Evolutionary conservation across 805 yeast genomes (phyloP).

Genomic region (Komagataella mondaviorum): DNA sequence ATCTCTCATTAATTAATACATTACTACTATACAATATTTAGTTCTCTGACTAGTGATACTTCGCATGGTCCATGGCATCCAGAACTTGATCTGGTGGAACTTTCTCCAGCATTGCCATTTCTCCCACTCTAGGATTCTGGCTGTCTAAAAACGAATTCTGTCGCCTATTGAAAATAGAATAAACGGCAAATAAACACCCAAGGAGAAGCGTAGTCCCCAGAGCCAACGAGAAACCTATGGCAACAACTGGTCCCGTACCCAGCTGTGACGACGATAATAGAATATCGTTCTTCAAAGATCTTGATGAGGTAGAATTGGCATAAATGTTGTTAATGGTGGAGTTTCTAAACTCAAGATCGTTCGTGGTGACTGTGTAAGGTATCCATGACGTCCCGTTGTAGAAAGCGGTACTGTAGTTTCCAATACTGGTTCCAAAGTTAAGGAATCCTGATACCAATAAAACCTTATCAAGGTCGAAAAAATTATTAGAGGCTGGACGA

Average conservation of each 20-base stretch:
- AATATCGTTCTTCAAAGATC: slow-evolving; percentile 2
- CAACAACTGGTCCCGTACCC: slow-evolving; percentile 50
- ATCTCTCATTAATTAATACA: background rate
- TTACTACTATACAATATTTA: background rate
- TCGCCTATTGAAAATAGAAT: slow-evolving; percentile 16
- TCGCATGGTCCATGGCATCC: slow-evolving; percentile 9
- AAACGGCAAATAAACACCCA: slow-evolving; percentile 24
- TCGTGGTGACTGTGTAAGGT: slow-evolving; percentile 41
- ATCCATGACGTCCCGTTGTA: slow-evolving; percentile 57
- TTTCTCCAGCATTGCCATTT: slow-evolving; percentile 44
- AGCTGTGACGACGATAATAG: slow-evolving; percentile 8
- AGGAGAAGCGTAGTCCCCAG: slow-evolving; percentile 32
- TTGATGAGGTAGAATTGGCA: slow-evolving; percentile 8
- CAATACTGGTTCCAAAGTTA: slow-evolving; percentile 28
- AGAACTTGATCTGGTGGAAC: slow-evolving; percentile 46
- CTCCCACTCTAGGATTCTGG: slow-evolving; percentile 42
- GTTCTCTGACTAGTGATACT: background rate
- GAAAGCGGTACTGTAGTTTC: slow-evolving; percentile 45
- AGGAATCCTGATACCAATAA: slow-evolving; percentile 49
- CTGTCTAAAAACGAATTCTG: slow-evolving; percentile 23
- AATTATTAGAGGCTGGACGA: slow-evolving; percentile 18
- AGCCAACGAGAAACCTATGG: slow-evolving; percentile 57
- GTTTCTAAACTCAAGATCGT: slow-evolving; percentile 10
- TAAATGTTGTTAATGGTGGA: slow-evolving; percentile 16
- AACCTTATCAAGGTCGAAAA: slow-evolving; percentile 27